Base-by-base conservation (phyloP, 2,329 filamentous ascomycete genomes). In the Karstenula rhodostoma region DNA sequence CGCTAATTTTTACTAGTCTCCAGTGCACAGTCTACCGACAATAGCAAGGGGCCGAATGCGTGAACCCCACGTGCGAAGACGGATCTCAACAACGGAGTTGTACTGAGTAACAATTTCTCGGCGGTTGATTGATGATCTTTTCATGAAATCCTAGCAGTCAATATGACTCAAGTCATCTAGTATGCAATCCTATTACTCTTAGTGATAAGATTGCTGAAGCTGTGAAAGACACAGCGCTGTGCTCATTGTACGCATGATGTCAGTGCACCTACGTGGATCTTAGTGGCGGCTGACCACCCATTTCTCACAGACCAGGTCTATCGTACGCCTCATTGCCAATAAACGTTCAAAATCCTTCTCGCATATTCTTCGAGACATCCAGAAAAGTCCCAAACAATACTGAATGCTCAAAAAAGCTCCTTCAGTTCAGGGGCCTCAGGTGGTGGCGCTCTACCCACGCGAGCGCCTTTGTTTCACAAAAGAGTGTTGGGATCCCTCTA, bases 231-330 rank as follows among this genome's bases (percentile, higher is more conserved):
- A 27, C 44, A 49, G 50, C 42, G 27, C 35, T 19, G 52, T n/a
- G 22, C 37, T 60, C 33, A 66, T 61, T 50, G 43, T 48, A 35
- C 56, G 40, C 51, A 33, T 40, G 55, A 46, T 53, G 47, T 43
- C 35, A 1, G 49, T 55, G 47, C 54, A 43, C 53, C 54, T 50
- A 61, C 64, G 62, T 64, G 62, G 56, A 40, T 58, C 60, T 61
- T 54, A 63, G 56, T 65, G 62, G 59, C 62, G 60, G 58, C 62
- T 65, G 65, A 63, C 58, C 27, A 15, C 23, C 12, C 19, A 40
- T 32, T 44, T 46, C 51, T 58, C 56, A 56, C 54, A 32, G 57
- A 57, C 56, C 60, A 59, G 56, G 58, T 58, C 35, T 29, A 49
- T 13, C 52, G 27, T 56, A 22, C 46, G 47, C 37, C 46, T 52